These are phyloP conservation scores for Beauveria rudraprayagi DNA, from an alignment of 2,329 filamentous ascomycete genomes.

Conservation along the genomic window DNA sequence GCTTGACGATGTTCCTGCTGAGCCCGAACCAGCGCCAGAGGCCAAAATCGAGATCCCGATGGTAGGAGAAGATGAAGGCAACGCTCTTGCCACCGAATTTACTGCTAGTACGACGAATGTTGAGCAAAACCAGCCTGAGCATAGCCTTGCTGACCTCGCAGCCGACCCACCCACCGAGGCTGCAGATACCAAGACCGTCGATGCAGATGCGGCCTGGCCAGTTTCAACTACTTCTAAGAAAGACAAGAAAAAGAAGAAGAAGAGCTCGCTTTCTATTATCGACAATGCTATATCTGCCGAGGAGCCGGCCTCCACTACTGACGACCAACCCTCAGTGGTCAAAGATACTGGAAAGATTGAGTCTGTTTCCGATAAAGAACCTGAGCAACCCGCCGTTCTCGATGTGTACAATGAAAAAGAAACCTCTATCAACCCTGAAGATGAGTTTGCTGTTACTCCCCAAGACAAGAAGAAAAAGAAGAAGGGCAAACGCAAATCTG, in stretches of 20 bases:
- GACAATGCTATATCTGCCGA: slow-evolving; percentile 10
- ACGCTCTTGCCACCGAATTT: background rate
- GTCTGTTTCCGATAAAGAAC: background rate
- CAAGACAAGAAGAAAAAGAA: slow-evolving; percentile 15
- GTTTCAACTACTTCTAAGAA: slow-evolving; percentile 16
- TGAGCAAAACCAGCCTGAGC: background rate
- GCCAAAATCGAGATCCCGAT: background rate
- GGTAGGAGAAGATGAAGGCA: background rate
- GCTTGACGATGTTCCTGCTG: background rate
- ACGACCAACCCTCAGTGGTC: background rate
- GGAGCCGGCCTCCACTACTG: background rate
- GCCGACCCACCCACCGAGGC: background rate
- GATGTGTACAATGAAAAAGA: background rate
- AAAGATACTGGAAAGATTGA: background rate
- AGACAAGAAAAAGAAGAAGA: slow-evolving; percentile 23
- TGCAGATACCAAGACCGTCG: background rate
- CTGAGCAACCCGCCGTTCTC: background rate
- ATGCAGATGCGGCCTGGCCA: slow-evolving; percentile 8
- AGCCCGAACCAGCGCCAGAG: background rate
- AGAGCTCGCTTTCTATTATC: slow-evolving; percentile 4
- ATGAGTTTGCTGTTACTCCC: background rate
- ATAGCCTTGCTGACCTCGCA: background rate
- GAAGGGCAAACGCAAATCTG: slow-evolving; percentile 17
- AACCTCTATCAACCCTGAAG: background rate
- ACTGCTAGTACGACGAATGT: background rate